Percentiles rank a stretch among this genome's conserved stretches.
Conservation (phyloP, 345 rosid genomes). For the Populus ilicifolia region DNA sequence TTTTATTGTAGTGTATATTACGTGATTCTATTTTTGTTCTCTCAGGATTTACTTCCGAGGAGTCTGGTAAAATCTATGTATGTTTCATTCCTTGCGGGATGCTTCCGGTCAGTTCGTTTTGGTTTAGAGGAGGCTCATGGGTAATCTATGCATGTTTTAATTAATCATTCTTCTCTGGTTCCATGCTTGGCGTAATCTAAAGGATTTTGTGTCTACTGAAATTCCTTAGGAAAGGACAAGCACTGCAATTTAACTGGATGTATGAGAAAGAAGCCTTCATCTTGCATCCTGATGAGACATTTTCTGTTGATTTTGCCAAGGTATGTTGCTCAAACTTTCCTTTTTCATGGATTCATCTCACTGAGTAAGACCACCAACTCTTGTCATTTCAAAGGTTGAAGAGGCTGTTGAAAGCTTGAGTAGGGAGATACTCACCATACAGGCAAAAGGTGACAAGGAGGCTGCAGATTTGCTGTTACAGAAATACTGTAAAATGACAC, state of each 20-base stretch:
- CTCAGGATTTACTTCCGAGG: slow-evolving; percentile 63
- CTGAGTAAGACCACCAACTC: slow-evolving; percentile 4
- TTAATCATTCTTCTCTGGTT: slow-evolving; percentile 10
- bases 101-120: slow-evolving; percentile 88
- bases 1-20: background rate
- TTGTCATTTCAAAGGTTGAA: slow-evolving; percentile 49
- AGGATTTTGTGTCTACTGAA: slow-evolving; percentile 15
- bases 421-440: slow-evolving; percentile 72
- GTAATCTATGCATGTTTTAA: slow-evolving; percentile 32
- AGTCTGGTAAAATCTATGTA: slow-evolving; percentile 68
- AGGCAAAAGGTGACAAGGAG: slow-evolving; percentile 78
- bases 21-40: background rate
- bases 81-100: slow-evolving; percentile 86
- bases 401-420: slow-evolving; percentile 79
- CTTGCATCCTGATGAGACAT: slow-evolving; percentile 56
- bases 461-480: slow-evolving; percentile 62
- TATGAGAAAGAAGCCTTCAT: slow-evolving; percentile 77
- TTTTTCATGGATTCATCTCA: background rate
- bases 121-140: slow-evolving; percentile 96
- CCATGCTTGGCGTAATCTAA: slow-evolving; percentile 4
- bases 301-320: slow-evolving; percentile 77
- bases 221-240: slow-evolving; percentile 75
- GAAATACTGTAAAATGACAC: slow-evolving; percentile 59
- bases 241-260: slow-evolving; percentile 87
- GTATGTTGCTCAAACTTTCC: slow-evolving; percentile 30